Percentiles rank a stretch among this genome's conserved stretches.
Evolutionary conservation across 495 filamentous ascomycete species (phyloP).

Genomic region (Cercophora sp.): DNA sequence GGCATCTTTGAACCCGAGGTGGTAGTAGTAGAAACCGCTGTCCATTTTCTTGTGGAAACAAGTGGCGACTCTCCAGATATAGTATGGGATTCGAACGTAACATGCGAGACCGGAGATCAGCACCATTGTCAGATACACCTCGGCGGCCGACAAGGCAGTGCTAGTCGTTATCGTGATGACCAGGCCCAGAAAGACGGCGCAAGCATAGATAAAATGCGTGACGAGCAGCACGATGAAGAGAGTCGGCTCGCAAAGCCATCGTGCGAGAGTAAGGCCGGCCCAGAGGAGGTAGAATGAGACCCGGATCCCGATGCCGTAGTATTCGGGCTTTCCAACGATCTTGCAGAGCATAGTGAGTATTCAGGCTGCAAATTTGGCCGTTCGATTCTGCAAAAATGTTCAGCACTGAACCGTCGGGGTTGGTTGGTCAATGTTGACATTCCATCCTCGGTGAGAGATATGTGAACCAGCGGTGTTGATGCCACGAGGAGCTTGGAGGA

Average conservation of each 20-base stretch:
- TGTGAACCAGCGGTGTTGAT: too few relatives aligned
- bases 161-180: constrained; percentile 2
- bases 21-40: not conserved
- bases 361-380: too few relatives aligned
- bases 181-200: constrained; percentile 22
- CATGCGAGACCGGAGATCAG: constrained; percentile 30
- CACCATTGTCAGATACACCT: constrained; percentile 35
- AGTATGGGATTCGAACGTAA: constrained; percentile 29
- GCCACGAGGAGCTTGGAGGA: too few relatives aligned
- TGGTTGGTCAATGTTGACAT: too few relatives aligned
- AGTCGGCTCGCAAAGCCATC: constrained; percentile 17
- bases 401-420: too few relatives aligned
- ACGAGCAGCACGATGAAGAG: constrained; percentile 12
- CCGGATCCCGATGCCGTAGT: constrained; percentile 36
- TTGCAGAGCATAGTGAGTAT: too few relatives aligned
- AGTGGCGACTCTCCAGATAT: constrained; percentile 29
- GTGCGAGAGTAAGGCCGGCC: constrained; percentile 21
- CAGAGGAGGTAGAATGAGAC: constrained; percentile 35
- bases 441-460: too few relatives aligned
- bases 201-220: constrained; percentile 17
- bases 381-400: too few relatives aligned
- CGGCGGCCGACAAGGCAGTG: constrained; percentile 10
- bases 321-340: constrained; percentile 12
- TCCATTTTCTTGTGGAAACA: constrained; percentile 15
- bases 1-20: not conserved